These are phyloP conservation scores for Pleurotus sapidus DNA, from an alignment of 768 basidiomycete species.

Conservation along the genomic window DNA sequence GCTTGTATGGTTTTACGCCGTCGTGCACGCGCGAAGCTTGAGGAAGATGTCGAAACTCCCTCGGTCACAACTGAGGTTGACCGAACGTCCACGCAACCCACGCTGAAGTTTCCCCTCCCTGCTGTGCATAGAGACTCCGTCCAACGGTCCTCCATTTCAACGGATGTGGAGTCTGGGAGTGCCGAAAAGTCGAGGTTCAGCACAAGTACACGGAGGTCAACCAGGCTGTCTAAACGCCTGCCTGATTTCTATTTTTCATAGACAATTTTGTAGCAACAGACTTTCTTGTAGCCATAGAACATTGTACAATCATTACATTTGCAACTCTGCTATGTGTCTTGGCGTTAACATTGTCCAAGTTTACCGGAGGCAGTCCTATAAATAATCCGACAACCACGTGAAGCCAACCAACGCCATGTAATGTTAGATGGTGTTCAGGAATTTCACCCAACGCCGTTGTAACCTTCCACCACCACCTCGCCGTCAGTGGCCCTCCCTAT, in stretches of 20 bases:
- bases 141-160: neutral
- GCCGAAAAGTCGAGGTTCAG: neutral
- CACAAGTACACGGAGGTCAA: neutral
- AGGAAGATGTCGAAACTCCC: neutral
- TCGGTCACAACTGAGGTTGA: too few relatives aligned
- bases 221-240: slow-evolving; percentile 4
- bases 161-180: neutral
- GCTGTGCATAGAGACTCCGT: neutral
- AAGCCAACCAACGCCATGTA: neutral
- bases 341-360: neutral
- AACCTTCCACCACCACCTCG: neutral
- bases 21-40: neutral
- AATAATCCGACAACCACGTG: neutral
- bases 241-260: slow-evolving; percentile 8
- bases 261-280: neutral
- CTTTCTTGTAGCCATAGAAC: neutral
- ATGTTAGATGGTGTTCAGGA: neutral
- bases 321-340: neutral
- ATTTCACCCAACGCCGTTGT: neutral
- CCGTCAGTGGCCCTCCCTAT: neutral
- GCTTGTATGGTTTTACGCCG: slow-evolving; percentile 32
- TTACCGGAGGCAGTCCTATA: neutral
- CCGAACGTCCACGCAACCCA: too few relatives aligned
- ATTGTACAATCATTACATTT: neutral
- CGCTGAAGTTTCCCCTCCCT: neutral